These are phyloP conservation scores for Aureobasidium lini DNA, from an alignment of 2,329 filamentous ascomycete genomes.

Conservation along the genomic window DNA sequence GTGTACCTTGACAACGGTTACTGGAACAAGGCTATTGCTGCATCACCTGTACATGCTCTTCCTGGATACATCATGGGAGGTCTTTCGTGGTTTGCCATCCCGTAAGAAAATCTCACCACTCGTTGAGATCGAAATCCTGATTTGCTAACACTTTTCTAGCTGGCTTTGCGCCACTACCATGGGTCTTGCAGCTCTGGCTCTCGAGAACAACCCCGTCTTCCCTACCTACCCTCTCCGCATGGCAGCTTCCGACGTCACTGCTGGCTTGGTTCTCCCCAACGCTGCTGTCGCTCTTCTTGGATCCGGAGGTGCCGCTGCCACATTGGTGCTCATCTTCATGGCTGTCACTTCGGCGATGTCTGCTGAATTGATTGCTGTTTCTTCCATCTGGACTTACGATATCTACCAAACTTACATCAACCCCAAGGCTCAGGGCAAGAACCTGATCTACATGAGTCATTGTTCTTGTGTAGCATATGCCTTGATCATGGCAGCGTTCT, in stretches of 20 bases:
- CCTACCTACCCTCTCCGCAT: conserved; percentile 69
- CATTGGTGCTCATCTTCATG: conserved; percentile 79
- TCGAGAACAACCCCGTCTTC: conserved; percentile 66
- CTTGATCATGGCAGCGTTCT: conserved; percentile 68
- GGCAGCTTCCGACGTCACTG: conserved; percentile 64
- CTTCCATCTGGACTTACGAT: conserved; percentile 80
- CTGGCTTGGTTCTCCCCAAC: conserved; percentile 77
- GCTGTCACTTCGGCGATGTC: conserved; percentile 80
- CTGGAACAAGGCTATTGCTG: conserved; percentile 90
- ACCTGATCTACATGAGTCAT: conserved; percentile 75
- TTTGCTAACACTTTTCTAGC: neutral
- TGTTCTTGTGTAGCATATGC: conserved; percentile 66
- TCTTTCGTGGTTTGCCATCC: conserved; percentile 85
- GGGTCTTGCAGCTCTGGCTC: conserved; percentile 71
- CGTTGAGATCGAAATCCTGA: neutral
- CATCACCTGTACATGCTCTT: conserved; percentile 74
- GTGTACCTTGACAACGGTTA: conserved; percentile 44
- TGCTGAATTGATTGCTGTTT: conserved; percentile 78
- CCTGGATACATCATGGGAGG: conserved; percentile 85
- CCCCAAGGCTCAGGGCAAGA: conserved; percentile 64
- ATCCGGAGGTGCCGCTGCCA: conserved; percentile 69
- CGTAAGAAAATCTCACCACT: conserved; percentile 27
- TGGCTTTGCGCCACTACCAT: conserved; percentile 86
- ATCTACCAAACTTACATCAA: conserved; percentile 82
- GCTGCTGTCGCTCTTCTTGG: conserved; percentile 78